Conservation (phyloP, 768 basidiomycete species). For the Tephrocybe sp. region DNA sequence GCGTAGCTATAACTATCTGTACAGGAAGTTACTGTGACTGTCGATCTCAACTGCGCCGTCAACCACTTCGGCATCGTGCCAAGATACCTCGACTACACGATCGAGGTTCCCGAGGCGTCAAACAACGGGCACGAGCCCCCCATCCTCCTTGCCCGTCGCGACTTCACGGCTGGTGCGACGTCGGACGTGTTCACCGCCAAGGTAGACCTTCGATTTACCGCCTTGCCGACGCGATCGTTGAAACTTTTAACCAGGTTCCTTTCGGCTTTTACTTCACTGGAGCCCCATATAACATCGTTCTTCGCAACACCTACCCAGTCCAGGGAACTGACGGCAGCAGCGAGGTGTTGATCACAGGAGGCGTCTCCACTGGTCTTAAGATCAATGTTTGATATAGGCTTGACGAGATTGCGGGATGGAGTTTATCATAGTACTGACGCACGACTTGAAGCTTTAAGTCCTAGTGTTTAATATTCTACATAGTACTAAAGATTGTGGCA, state of each 20-base stretch:
- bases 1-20: not conserved
- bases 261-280: not conserved
- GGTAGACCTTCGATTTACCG: not conserved
- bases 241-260: not conserved
- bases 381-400: not conserved
- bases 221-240: not conserved
- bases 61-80: not conserved
- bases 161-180: not conserved
- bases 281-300: not conserved
- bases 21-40: not conserved
- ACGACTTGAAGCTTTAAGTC: no score
- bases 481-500: no score
- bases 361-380: not conserved
- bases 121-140: not conserved
- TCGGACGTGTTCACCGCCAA: not conserved
- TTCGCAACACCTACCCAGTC: not conserved
- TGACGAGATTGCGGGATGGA: no score
- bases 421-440: no score
- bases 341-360: not conserved
- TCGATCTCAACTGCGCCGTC: not conserved
- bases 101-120: not conserved
- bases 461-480: no score
- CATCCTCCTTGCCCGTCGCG: not conserved
- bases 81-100: constrained; percentile 2
- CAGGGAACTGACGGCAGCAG: not conserved